Evolutionary conservation across 768 basidiomycete genomes (phyloP), one percentile per base, ranked within the genome.

Genomic region (Russula vinacea): DNA sequence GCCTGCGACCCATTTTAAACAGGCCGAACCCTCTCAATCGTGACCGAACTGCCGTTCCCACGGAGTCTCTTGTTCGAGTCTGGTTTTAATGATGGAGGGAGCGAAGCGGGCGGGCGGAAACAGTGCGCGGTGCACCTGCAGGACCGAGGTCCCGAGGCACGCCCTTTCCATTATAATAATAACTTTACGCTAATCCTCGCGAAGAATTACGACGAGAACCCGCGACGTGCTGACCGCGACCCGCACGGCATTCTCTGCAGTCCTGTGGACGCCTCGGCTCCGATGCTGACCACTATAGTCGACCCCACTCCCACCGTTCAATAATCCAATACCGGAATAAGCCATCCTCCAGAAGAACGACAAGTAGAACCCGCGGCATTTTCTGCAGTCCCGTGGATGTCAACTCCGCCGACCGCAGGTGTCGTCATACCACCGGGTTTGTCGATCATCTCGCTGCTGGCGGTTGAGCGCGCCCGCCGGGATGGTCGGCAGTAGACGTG

Each of bases 391-490:
- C n/a, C n/a, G n/a, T n/a, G n/a, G n/a, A n/a, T n/a, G n/a, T n/a
- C n/a, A n/a, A 73, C 82, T 4, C 77, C 80, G 0, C 76, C 80
- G 2, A 72, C 83, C 1, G 83, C 87, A 1, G 93, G 95, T 97
- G 95, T 97, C 54, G 96, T 99, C 13, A 96, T 96, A 1, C 96
- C 95, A 0, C 83, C 98, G 76, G 90, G 90, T 59, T 90, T 87
- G 73, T 89, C 87, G 69, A 90, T 87, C 63, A 88, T 95, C 76
- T 89, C 76, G 71, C 77, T 98, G 56, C 94, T 94, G 1, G 88
- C 80, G 62, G 96, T 98, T 44, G n/a, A n/a, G 93, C 94, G 74
- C 86, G 86, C 58, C 93, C 90, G 1, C 80, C 96, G 62, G 83
- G 11, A 62, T n/a, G n/a, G n/a, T n/a, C n/a, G 67, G 33, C 67